These are phyloP conservation scores for Benincasa hispida DNA, from an alignment of 306 rosid genomes.

Conservation along the genomic window DNA sequence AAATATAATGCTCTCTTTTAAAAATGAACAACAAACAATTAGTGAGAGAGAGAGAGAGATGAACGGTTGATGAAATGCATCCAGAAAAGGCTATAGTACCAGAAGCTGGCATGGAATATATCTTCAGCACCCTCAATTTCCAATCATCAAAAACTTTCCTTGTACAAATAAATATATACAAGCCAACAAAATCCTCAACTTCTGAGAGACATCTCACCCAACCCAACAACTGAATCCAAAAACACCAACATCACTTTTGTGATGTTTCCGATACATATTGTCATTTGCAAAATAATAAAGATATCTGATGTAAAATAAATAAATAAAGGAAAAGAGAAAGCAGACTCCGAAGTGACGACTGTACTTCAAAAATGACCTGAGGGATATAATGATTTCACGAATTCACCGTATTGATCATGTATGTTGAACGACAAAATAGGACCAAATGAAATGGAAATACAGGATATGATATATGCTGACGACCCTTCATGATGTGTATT, in stretches of 20 bases:
- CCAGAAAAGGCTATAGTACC: background rate
- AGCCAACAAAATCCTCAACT: background rate
- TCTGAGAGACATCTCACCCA: background rate
- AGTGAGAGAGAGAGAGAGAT: background rate
- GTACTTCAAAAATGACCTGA: constrained; percentile 2
- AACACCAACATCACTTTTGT: background rate
- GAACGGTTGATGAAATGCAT: background rate
- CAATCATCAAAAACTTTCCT: constrained; percentile 2
- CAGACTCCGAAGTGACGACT: background rate
- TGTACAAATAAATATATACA: constrained; percentile 6
- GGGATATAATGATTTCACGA: constrained; percentile 29
- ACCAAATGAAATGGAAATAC: constrained; percentile 28
- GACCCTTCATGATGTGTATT: constrained; percentile 18
- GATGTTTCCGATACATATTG: constrained; percentile 1
- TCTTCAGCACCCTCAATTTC: background rate
- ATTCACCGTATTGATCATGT: constrained; percentile 34
- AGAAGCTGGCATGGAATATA: background rate
- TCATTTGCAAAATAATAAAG: background rate
- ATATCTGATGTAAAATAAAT: background rate
- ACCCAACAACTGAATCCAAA: constrained; percentile 10
- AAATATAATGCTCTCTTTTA: background rate
- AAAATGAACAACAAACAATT: background rate
- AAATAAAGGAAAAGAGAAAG: background rate
- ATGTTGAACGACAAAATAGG: constrained; percentile 17
- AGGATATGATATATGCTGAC: constrained; percentile 17